These are phyloP conservation scores for Omphalotus guepiniiformis DNA, from an alignment of 768 basidiomycete species.

Conservation along the genomic window DNA sequence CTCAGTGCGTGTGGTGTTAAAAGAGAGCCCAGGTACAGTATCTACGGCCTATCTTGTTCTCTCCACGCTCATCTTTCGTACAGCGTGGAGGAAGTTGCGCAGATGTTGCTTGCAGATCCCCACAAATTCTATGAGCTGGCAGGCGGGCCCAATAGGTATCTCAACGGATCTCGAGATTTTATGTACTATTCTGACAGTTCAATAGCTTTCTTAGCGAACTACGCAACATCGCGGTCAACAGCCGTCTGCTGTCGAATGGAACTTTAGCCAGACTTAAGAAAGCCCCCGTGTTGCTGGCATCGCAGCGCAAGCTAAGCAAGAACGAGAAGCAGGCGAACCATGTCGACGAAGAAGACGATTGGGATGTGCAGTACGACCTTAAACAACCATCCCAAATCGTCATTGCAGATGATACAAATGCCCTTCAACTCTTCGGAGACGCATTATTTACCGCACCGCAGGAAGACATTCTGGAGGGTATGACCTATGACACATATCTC, in stretches of 20 bases:
- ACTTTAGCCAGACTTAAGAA: conserved; percentile 65
- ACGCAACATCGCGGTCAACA: conserved; percentile 82
- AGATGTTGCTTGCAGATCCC: conserved; percentile 66
- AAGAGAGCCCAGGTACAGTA: conserved; percentile 54
- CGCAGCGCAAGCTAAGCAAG: conserved; percentile 50
- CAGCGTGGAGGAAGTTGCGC: conserved; percentile 76
- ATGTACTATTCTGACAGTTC: background rate
- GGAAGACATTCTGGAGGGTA: conserved; percentile 88
- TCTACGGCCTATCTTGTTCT: no score
- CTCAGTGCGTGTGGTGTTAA: conserved; percentile 84
- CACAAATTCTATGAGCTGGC: conserved; percentile 66
- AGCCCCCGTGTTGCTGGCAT: conserved; percentile 69
- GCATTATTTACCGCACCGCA: conserved; percentile 77
- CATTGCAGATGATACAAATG: conserved; percentile 83
- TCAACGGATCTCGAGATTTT: background rate
- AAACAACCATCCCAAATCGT: conserved; percentile 66
- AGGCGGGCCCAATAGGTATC: conserved; percentile 66
- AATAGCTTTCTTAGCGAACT: conserved; percentile 76
- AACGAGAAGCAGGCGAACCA: conserved; percentile 20
- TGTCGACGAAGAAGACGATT: conserved; percentile 61
- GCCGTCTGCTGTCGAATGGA: conserved; percentile 42
- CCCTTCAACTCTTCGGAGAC: conserved; percentile 75
- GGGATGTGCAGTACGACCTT: conserved; percentile 71
- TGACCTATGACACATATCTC: background rate
- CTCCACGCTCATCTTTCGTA: background rate